phyloP scores from a whole-genome alignment of 352 stramenopile species.

The Phytophthora boehmeriae region DNA sequence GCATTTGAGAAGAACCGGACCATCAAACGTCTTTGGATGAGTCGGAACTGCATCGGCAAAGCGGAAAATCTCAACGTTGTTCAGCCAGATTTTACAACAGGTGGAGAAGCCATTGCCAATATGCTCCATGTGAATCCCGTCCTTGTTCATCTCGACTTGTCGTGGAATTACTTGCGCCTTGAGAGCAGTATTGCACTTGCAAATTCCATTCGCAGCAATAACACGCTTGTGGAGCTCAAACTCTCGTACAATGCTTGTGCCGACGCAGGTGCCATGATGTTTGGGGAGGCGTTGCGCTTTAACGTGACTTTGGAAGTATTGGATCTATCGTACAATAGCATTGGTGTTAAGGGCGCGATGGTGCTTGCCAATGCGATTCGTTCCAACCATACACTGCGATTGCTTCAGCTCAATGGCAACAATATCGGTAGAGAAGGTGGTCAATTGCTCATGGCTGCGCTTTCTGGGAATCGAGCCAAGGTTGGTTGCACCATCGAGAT shows the following conservation, averaged over 20 bases:
- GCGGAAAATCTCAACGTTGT: slow-evolving; percentile 90
- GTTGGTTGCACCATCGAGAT: slow-evolving; percentile 65
- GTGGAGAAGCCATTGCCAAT: slow-evolving; percentile 87
- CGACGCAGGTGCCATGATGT: slow-evolving; percentile 75
- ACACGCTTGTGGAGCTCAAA: slow-evolving; percentile 69
- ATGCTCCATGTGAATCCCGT: slow-evolving; percentile 86
- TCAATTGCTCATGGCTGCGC: slow-evolving; percentile 65
- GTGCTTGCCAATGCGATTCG: slow-evolving; percentile 73
- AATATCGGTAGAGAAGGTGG: slow-evolving; percentile 74
- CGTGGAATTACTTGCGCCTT: slow-evolving; percentile 89
- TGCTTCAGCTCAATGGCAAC: slow-evolving; percentile 79
- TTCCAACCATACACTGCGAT: slow-evolving; percentile 60
- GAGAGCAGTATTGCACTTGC: slow-evolving; percentile 78
- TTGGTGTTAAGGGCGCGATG: slow-evolving; percentile 73
- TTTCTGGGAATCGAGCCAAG: slow-evolving; percentile 63
- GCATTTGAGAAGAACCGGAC: slow-evolving; percentile 85
- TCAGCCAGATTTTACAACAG: slow-evolving; percentile 80
- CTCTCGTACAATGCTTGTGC: slow-evolving; percentile 81
- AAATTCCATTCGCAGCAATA: slow-evolving; percentile 65
- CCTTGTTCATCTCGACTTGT: slow-evolving; percentile 83
- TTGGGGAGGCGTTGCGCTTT: slow-evolving; percentile 67
- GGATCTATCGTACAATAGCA: slow-evolving; percentile 81
- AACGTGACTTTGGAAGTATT: slow-evolving; percentile 71
- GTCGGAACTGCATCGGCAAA: slow-evolving; percentile 88
- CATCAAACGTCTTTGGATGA: slow-evolving; percentile 76